Evolutionary conservation across 345 rosid species (phyloP).

Genomic region (Noccaea bulbosa): DNA sequence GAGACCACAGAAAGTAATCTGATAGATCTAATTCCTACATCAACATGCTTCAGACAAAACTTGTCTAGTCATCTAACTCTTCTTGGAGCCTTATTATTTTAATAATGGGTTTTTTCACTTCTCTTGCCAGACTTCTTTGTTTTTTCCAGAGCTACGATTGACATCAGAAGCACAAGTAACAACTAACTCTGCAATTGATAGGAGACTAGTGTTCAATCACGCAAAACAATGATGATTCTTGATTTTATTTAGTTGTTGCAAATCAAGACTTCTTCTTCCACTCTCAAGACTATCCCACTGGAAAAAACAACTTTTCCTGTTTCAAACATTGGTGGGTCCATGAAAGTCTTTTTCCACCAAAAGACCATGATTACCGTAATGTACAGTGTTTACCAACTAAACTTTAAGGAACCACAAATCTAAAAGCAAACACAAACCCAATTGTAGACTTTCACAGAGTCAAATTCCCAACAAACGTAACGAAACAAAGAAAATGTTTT

Average conservation of each 20-base stretch:
- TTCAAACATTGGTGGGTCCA: slow-evolving; percentile 34
- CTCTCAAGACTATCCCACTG: slow-evolving; percentile 3
- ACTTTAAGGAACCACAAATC: slow-evolving; percentile 14
- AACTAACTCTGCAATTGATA: background rate
- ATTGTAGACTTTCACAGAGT: slow-evolving; percentile 1
- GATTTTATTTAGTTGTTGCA: background rate
- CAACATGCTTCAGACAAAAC: slow-evolving; percentile 40
- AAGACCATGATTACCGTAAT: slow-evolving; percentile 35
- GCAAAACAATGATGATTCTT: background rate
- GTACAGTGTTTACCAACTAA: slow-evolving; percentile 18
- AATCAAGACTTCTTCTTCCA: background rate
- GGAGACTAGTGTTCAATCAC: background rate
- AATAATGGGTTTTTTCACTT: slow-evolving; percentile 24
- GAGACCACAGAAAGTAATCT: slow-evolving; percentile 22
- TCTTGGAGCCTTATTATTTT: slow-evolving; percentile 2
- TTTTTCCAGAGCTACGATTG: slow-evolving; percentile 10
- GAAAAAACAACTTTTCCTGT: slow-evolving; percentile 15
- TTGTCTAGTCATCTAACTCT: slow-evolving; percentile 30
- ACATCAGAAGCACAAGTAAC: slow-evolving; percentile 12
- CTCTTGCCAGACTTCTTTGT: background rate
- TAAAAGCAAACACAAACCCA: slow-evolving; percentile 18
- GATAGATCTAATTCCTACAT: slow-evolving; percentile 25
- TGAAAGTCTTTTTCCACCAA: background rate
- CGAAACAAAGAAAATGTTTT: no score
- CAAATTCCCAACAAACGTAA: background rate